Base-by-base conservation (phyloP, 495 filamentous ascomycete genomes). In the Xylaria sp. region DNA sequence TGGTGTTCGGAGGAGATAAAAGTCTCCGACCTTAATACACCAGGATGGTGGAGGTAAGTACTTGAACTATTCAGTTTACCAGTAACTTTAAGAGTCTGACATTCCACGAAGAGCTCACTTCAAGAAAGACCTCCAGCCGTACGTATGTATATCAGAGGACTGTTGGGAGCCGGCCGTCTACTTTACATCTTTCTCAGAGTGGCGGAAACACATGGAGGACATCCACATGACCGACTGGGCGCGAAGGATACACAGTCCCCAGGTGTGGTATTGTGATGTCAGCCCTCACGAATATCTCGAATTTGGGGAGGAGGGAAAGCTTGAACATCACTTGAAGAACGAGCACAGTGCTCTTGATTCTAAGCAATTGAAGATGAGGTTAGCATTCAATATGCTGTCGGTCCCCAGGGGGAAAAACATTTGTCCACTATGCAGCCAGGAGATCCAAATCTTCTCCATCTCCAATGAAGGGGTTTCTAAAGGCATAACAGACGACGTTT, bases 91-190 rank as follows among this genome's bases (percentile, higher is more conserved):
- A 3, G 6, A 15, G 3, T 35, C 57, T 61, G 11, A 40, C 57
- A 24, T 11, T 19, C 33, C 3, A n/a, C 19, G 11, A 40, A 61
- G 31, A 61, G 19, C 26, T 5, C 57, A 61, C 57, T 61, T 61
- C 57, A n/a, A 24, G 57, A 24, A 24, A 40, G 57, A 61, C 35
- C 57, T 61, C 2, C 15, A 61, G 57, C 57, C 57, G 6, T 61
- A 61, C 11, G 33, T 61, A 12, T 61, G 57, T 24, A 24, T 61
- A 61, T 61, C 33, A 1, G 57, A 61, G 5, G 33, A 61, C 6
- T 61, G 57, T 40, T 9, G 17, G 3, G 15, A 37, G 7, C 57
- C n/a, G 9, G 11, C 17, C 7, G 17, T n/a, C 19, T 21, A 40
- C 1, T 61, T 61, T 24, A 14, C 19, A 2, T 40, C 57, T 1